These are phyloP conservation scores for Trichosporon ovoides DNA, from an alignment of 1,284 basidiomycete species.

Conservation along the genomic window DNA sequence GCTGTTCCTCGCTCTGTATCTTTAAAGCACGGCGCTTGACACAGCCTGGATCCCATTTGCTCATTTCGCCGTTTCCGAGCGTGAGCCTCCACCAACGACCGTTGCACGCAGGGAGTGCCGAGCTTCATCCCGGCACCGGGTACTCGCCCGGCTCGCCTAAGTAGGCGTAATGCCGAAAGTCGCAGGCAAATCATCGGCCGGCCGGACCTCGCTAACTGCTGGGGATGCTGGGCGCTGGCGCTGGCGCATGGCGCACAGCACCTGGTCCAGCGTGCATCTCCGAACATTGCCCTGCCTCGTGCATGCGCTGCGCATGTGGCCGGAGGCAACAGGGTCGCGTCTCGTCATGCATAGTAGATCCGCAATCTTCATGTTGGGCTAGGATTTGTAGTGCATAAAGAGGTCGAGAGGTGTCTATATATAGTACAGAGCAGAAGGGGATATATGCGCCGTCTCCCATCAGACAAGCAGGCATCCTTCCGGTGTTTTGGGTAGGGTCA, in stretches of 20 bases:
- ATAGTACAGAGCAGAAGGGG: conserved; percentile 7
- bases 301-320: neutral
- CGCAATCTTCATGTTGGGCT: neutral
- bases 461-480: neutral
- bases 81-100: neutral
- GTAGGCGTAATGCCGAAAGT: neutral
- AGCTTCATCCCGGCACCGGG: conserved; percentile 1
- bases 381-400: conserved; percentile 9
- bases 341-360: neutral
- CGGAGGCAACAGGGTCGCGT: neutral
- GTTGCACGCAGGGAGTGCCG: neutral
- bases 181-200: neutral
- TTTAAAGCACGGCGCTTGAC: neutral
- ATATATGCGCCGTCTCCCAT: conserved; percentile 1
- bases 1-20: neutral
- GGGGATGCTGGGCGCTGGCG: no score
- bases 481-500: neutral
- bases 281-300: neutral
- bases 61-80: neutral
- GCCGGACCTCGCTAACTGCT: no score
- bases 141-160: conserved; percentile 6
- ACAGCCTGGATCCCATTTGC: neutral
- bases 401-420: conserved; percentile 7
- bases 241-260: no score
- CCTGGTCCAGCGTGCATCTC: neutral